Conservation (phyloP, 1,284 basidiomycete genomes). For the Porodaedalea pini region DNA sequence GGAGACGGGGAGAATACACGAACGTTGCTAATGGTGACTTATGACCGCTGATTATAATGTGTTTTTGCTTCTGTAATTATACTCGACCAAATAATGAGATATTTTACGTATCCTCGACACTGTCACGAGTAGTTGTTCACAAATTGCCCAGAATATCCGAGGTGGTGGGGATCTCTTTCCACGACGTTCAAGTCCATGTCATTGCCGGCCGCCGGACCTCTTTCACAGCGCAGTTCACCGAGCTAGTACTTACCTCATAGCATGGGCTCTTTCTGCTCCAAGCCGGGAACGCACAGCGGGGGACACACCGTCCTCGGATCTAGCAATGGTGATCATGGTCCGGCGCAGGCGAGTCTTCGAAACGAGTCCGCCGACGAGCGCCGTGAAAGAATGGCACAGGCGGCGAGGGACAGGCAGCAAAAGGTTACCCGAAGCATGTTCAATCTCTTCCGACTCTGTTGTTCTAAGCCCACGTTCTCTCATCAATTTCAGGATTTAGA, state of each 20-base stretch:
- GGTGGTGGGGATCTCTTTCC: conserved; percentile 11
- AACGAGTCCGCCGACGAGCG: conserved; percentile 16
- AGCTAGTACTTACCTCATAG: conserved; percentile 21
- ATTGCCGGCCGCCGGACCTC: background rate
- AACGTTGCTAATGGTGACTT: conserved; percentile 26
- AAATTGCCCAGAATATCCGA: no score
- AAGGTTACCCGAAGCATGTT: background rate
- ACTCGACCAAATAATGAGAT: background rate
- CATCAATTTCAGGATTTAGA: conserved; percentile 7
- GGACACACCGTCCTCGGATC: conserved; percentile 50
- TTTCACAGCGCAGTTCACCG: conserved; percentile 18
- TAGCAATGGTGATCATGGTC: conserved; percentile 8
- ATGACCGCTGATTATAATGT: background rate
- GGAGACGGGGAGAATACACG: conserved; percentile 39
- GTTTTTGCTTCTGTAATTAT: background rate
- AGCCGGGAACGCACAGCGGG: conserved; percentile 46
- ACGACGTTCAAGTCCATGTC: conserved; percentile 26
- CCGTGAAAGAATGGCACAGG: background rate
- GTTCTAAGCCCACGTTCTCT: background rate
- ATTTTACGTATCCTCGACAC: no score
- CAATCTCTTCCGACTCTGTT: background rate
- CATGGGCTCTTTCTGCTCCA: conserved; percentile 72
- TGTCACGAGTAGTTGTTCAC: no score
- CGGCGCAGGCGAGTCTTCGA: background rate
- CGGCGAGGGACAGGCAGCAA: conserved; percentile 4